Evolutionary conservation across 2,329 filamentous ascomycete species (phyloP), one percentile per base, ranked within the genome.

Genomic region (Rhynchosporium agropyri): DNA sequence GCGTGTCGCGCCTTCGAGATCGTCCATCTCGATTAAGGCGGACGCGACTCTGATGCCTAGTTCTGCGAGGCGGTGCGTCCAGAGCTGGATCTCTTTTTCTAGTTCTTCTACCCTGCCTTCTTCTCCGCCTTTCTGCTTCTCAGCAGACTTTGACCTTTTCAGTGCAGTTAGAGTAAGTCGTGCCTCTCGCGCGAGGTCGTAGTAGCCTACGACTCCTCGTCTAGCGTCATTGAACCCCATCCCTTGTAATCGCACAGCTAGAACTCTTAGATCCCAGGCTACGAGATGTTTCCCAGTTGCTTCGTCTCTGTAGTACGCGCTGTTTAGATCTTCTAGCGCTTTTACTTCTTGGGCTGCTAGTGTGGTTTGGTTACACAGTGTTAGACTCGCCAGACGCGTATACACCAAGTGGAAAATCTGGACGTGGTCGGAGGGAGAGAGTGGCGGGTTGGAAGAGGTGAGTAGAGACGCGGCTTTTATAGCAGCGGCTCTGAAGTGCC

Each of bases 171-270:
- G 79, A 62, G 83, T 82, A 2, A 80, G 78, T 20, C 92, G 82
- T 2, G 91, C 91, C 75, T 96, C 92, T 8, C 90, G 78, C 0
- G 89, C 92, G 2, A 98, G 82, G 66, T 97, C 92, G 74, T 97
- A 96, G 74, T 96, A 91, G 50, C 90, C 90, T 82, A 95, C 94
- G 62, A 99, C 88, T 3, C 91, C 90, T 65, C 93, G 84, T 4
- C 94, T 83, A 56, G 88, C 85, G 76, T 99, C 95, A 3, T 89
- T 89, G 67, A 95, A 96, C 0, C 91, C 92, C 51, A 97, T 84
- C 0, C 91, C 91, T 69, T 96, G 91, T 26, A 98, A 81, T 1
- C 93, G 84, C 8, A 97, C 89, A 6, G 89, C 88, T 15, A 98
- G 81, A 2, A 97, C 83, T 6, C 95, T 86, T 58, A 99, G 81